Conservation (phyloP, 2,329 filamentous ascomycete species). For the Fusarium proliferatum region DNA sequence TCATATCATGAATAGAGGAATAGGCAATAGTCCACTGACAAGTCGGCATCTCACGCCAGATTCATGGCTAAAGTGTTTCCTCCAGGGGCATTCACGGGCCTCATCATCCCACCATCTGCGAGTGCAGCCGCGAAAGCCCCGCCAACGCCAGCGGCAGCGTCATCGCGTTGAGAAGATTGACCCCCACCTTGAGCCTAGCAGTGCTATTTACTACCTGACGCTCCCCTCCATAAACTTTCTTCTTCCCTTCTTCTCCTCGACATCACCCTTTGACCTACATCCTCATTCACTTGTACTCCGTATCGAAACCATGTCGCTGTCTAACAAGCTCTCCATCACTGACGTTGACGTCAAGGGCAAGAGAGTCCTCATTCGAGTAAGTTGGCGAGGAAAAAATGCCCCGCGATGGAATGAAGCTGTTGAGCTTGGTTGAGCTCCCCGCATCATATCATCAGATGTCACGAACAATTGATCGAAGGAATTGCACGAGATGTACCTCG, state of each 20-base stretch:
- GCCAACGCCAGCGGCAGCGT: constrained; percentile 24
- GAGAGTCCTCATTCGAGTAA: constrained; percentile 95
- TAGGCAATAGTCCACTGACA: constrained; percentile 5
- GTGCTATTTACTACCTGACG: constrained; percentile 28
- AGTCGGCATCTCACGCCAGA: constrained; percentile 20
- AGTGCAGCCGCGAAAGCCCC: constrained; percentile 38
- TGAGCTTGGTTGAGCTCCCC: constrained; percentile 25
- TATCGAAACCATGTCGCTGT: constrained; percentile 84
- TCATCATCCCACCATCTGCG: constrained; percentile 36
- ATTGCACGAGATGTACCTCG: neutral
- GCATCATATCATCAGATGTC: constrained; percentile 14
- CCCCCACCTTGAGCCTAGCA: constrained; percentile 35
- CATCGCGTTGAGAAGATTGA: constrained; percentile 29
- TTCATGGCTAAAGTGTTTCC: constrained; percentile 16
- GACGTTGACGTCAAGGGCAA: constrained; percentile 98
- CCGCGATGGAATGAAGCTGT: constrained; percentile 43
- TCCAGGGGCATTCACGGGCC: constrained; percentile 22
- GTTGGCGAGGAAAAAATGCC: constrained; percentile 49
- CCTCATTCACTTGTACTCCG: neutral
- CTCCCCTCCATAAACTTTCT: constrained; percentile 34
- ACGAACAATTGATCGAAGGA: neutral
- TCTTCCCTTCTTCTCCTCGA: constrained; percentile 28
- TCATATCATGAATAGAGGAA: constrained; percentile 4
- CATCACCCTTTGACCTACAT: constrained; percentile 27
- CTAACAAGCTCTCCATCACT: constrained; percentile 96